Evolutionary conservation across 352 stramenopile species (phyloP).

Genomic region (Phytophthora palmivora): DNA sequence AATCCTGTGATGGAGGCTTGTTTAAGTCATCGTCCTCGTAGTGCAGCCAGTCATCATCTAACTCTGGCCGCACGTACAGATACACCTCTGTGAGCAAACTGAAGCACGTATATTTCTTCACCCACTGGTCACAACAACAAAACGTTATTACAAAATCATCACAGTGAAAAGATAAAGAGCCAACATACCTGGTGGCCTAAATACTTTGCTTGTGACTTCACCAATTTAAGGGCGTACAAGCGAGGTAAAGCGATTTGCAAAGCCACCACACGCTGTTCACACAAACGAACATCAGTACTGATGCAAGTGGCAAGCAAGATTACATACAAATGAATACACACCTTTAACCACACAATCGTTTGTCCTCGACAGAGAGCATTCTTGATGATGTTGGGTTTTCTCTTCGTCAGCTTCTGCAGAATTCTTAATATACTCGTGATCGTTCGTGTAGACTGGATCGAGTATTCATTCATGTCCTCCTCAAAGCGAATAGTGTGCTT

Average conservation of each 20-base stretch:
- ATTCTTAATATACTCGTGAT: slow-evolving; percentile 82
- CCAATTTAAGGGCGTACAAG: slow-evolving; percentile 83
- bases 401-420: slow-evolving; percentile 85
- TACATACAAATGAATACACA: slow-evolving; percentile 17
- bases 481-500: slow-evolving; percentile 67
- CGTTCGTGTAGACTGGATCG: slow-evolving; percentile 69
- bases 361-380: slow-evolving; percentile 74
- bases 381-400: slow-evolving; percentile 88
- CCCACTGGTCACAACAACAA: slow-evolving; percentile 55
- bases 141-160: background rate
- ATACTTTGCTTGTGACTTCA: slow-evolving; percentile 88
- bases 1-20: slow-evolving; percentile 73
- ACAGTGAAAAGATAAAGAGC: slow-evolving; percentile 2
- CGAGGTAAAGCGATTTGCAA: slow-evolving; percentile 68
- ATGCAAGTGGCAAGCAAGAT: slow-evolving; percentile 1
- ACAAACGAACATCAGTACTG: slow-evolving; percentile 7
- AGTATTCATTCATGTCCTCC: slow-evolving; percentile 77
- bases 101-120: slow-evolving; percentile 87
- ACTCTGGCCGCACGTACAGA: slow-evolving; percentile 73
- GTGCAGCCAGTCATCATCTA: slow-evolving; percentile 84
- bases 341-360: slow-evolving; percentile 86
- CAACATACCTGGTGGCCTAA: slow-evolving; percentile 71
- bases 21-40: slow-evolving; percentile 85
- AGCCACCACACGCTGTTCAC: slow-evolving; percentile 66
- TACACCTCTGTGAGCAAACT: slow-evolving; percentile 82